These are phyloP conservation scores for Fusarium sacchari DNA, from an alignment of 2,329 filamentous ascomycete species.

Conservation along the genomic window DNA sequence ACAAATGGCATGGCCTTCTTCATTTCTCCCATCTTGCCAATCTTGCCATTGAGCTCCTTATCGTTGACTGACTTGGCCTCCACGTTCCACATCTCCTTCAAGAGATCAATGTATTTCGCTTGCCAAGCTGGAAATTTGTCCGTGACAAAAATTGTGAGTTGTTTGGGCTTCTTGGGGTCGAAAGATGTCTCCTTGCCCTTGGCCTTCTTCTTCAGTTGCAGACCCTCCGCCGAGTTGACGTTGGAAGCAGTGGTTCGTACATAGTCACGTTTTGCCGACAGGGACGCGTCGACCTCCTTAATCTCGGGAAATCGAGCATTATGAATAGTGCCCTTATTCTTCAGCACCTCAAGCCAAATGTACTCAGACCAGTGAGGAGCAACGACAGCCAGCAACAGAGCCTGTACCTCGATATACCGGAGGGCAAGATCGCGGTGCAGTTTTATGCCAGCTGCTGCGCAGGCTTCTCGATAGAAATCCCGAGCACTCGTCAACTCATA, in stretches of 20 bases:
- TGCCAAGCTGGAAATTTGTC: slow-evolving; percentile 90
- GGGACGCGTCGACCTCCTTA: slow-evolving; percentile 69
- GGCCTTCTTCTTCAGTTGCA: slow-evolving; percentile 85
- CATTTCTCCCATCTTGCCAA: slow-evolving; percentile 86
- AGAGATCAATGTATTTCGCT: slow-evolving; percentile 84
- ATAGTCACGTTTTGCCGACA: slow-evolving; percentile 85
- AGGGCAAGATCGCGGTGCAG: slow-evolving; percentile 86
- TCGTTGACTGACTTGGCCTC: slow-evolving; percentile 74
- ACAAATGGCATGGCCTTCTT: slow-evolving; percentile 99
- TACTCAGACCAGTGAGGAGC: slow-evolving; percentile 95
- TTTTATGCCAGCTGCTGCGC: slow-evolving; percentile 77
- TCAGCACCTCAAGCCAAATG: slow-evolving; percentile 91
- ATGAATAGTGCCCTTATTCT: slow-evolving; percentile 81
- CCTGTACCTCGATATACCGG: slow-evolving; percentile 87
- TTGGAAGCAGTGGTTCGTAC: slow-evolving; percentile 79
- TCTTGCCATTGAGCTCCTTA: slow-evolving; percentile 80
- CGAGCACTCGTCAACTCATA: slow-evolving; percentile 92
- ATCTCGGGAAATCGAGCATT: slow-evolving; percentile 69
- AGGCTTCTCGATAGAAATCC: slow-evolving; percentile 89
- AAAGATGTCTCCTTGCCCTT: slow-evolving; percentile 90
- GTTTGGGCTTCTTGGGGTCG: slow-evolving; percentile 92
- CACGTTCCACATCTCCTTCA: slow-evolving; percentile 75
- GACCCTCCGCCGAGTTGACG: slow-evolving; percentile 82
- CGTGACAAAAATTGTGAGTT: slow-evolving; percentile 85
- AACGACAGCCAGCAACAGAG: slow-evolving; percentile 82